Conservation (phyloP, 2,329 filamentous ascomycete species). For the Paraphoma sp. region DNA sequence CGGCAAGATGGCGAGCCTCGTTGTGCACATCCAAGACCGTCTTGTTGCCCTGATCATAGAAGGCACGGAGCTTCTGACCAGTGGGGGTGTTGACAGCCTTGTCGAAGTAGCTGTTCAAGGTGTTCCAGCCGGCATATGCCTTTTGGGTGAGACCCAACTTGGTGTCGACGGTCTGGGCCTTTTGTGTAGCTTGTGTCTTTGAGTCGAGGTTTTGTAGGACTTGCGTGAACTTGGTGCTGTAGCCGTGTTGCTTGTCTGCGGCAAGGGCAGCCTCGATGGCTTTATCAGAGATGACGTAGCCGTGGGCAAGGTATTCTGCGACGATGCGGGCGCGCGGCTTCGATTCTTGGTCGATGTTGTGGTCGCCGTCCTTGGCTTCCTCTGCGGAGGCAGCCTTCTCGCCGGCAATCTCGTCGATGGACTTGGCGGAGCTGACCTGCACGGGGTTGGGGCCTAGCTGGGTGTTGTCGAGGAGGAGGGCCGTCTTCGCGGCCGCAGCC, state of each 20-base stretch:
- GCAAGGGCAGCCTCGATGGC: conserved; percentile 84
- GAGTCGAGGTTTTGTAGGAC: conserved; percentile 79
- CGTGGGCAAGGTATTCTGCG: conserved; percentile 95
- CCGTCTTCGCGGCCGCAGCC: conserved; percentile 94
- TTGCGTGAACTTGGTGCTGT: conserved; percentile 78
- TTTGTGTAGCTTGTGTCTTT: conserved; percentile 88
- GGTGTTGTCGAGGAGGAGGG: conserved; percentile 95
- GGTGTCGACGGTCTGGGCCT: conserved; percentile 81
- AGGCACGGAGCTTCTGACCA: conserved; percentile 83
- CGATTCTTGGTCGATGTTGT: conserved; percentile 90
- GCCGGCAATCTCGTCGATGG: conserved; percentile 68
- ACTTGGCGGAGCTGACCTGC: conserved; percentile 76
- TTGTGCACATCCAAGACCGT: conserved; percentile 93
- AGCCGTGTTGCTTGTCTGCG: conserved; percentile 87
- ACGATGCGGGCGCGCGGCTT: conserved; percentile 94
- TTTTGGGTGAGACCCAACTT: conserved; percentile 82
- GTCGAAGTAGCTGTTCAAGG: conserved; percentile 89
- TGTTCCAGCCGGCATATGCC: conserved; percentile 70
- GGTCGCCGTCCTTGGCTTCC: conserved; percentile 58
- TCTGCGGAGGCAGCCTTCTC: conserved; percentile 64
- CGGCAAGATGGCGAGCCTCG: conserved; percentile 86
- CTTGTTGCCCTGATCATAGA: conserved; percentile 84
- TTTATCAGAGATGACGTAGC: conserved; percentile 80
- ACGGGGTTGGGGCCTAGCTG: conserved; percentile 80
- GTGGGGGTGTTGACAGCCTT: conserved; percentile 88